phyloP scores from a whole-genome alignment of 208 protist species.

The Trypanosoma boissoni region DNA sequence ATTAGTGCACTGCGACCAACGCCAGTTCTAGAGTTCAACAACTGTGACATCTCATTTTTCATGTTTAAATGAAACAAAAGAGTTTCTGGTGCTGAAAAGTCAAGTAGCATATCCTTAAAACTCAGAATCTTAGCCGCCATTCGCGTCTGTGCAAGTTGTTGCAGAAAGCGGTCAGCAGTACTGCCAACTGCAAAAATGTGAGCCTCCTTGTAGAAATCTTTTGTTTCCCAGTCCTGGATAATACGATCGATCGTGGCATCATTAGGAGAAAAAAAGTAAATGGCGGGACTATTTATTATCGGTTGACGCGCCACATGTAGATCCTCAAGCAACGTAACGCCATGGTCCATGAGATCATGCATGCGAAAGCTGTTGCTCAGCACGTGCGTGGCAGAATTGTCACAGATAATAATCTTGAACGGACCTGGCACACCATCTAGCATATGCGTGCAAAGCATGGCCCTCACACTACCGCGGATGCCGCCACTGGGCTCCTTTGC shows the following conservation, averaged over 20 bases:
- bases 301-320: conserved; percentile 55
- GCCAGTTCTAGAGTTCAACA: conserved; percentile 38
- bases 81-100: conserved; percentile 61
- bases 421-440: conserved; percentile 44
- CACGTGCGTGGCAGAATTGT: conserved; percentile 44
- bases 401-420: conserved; percentile 75
- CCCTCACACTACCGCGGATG: conserved; percentile 53
- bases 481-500: conserved; percentile 19
- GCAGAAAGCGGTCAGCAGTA: conserved; percentile 34
- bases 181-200: conserved; percentile 72
- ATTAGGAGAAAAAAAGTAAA: conserved; percentile 65
- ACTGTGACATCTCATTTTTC: conserved; percentile 39
- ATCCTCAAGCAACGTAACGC: conserved; percentile 76
- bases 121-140: conserved; percentile 42
- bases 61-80: conserved; percentile 71
- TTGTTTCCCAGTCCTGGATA: conserved; percentile 62
- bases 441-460: conserved; percentile 56
- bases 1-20: conserved; percentile 36
- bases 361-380: conserved; percentile 66
- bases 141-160: conserved; percentile 42
- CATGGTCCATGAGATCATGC: conserved; percentile 77
- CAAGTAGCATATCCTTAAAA: conserved; percentile 67
- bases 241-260: conserved; percentile 46
- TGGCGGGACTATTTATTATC: conserved; percentile 51
- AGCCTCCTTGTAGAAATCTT: conserved; percentile 57